Evolutionary conservation across 179 eudicot species (phyloP), one percentile per base, ranked within the genome.

Genomic region (Pouteria campechiana): DNA sequence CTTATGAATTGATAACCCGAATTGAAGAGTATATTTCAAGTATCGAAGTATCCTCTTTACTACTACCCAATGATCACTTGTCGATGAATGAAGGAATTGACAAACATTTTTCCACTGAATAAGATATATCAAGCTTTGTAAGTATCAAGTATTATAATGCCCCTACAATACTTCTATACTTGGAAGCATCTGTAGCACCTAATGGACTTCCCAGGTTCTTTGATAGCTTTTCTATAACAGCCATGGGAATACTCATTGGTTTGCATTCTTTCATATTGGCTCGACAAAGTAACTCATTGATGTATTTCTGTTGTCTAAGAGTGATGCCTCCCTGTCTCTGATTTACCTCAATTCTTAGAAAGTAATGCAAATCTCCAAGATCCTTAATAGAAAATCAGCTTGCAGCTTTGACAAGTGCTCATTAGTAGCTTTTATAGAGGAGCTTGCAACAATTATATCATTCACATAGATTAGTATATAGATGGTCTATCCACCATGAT

Each of bases 371-470:
- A 6, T 11, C 12, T 11, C 12, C 25, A 30, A 57, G 37, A 17
- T 48, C 54, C 27, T 36, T 56, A 29, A 46, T 46, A 9, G 53
- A 56, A 56, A 56, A 9, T 56, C 44, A 1, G 52, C 7, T 4
- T 12, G 10, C 0, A 39, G 34, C 16, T 8, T 20, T 1, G 33
- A 4, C 39, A 52, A 52, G 12, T 37, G 21, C 23, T 21, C 11
- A 7, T 18, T 23, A 0, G 54, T 11, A 20, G 20, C 11, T 28
- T 28, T 3, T 0, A 49, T 16, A 9, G 20, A 45, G 5, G 54
- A 14, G 12, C 22, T 25, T 5, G 27, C 10, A 3, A 54, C 3
- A n/a, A 46, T 47, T 18, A 44, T 48, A 15, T 57, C 47, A 48
- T 58, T 50, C 22, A 48, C 42, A 32, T 58, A 58, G 1, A 58